Evolutionary conservation across 352 stramenopile species (phyloP).

Genomic region (Phytophthora multivora): DNA sequence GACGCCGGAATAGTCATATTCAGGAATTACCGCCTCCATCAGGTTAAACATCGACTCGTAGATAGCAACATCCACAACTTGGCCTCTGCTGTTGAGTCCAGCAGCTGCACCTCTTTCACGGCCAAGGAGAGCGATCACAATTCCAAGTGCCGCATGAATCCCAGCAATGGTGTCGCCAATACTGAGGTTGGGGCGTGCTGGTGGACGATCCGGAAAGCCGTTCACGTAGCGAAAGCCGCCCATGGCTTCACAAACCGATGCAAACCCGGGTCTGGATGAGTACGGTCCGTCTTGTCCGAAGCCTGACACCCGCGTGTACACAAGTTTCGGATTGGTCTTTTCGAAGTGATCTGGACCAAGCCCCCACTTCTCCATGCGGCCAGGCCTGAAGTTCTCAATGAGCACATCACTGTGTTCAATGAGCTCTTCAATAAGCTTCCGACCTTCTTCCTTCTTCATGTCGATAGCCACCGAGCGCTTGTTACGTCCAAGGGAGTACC

Average conservation of each 20-base stretch:
- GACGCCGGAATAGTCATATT: constrained; percentile 83
- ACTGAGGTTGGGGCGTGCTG: constrained; percentile 83
- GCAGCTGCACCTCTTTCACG: constrained; percentile 50
- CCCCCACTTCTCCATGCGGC: constrained; percentile 88
- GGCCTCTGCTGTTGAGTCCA: constrained; percentile 39
- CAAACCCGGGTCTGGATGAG: constrained; percentile 76
- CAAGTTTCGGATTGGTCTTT: constrained; percentile 73
- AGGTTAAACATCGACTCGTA: constrained; percentile 90
- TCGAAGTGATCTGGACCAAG: constrained; percentile 81
- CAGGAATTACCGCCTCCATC: constrained; percentile 83
- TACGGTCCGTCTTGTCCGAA: constrained; percentile 88
- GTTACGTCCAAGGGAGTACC: constrained; percentile 89
- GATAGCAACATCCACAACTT: constrained; percentile 88
- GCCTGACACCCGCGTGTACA: constrained; percentile 86
- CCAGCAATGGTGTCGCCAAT: constrained; percentile 85
- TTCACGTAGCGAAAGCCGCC: constrained; percentile 89
- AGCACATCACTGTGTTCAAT: constrained; percentile 81
- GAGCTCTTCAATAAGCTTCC: constrained; percentile 73
- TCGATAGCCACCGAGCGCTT: constrained; percentile 87
- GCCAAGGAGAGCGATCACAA: constrained; percentile 79
- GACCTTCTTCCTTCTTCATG: constrained; percentile 71
- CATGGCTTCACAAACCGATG: constrained; percentile 88
- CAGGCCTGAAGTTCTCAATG: constrained; percentile 90
- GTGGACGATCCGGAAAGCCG: constrained; percentile 78
- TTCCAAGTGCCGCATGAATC: constrained; percentile 82